Base-by-base conservation (phyloP, 176 grass and related monocot species). In the Microstegium vimineum region DNA sequence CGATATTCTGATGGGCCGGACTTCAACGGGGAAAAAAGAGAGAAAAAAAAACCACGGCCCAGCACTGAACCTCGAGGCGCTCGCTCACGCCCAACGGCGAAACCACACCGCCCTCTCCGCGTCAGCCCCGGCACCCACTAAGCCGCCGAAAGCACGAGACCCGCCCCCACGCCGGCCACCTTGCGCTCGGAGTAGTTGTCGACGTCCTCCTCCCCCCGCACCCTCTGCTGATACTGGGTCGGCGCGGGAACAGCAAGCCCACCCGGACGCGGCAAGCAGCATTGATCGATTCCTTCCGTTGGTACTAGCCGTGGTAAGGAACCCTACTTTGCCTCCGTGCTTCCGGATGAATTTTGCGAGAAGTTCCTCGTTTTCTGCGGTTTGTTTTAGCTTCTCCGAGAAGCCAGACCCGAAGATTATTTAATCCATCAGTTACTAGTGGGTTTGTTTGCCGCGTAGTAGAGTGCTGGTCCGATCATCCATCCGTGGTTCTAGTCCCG, bases 1-100 rank as follows among this genome's bases (percentile, higher is more conserved):
- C 2, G 35, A 25, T 23, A 69, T 70, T 41, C 23, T 31, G 49
- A 60, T 46, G 36, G 25, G 61, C 61, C 28, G 9, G 38, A n/a
- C 61, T 66, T 12, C 25, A 14, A 5, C 9, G 23, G 17, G 0
- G 6, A 11, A 20, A n/a, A n/a, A n/a, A n/a, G n/a, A n/a, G n/a
- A n/a, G n/a, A n/a, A n/a, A 43, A 45, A 47, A 3, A 0, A 66
- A 31, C 18, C 25, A 17, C 60, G 28, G 62, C 17, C 62, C 76
- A 37, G 3, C 69, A 30, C 38, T 7, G 9, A 9, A 32, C 30
- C 72, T 77, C 75, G 37, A 41, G 60, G 11, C 75, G 63, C 60
- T 62, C 75, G 26, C 75, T 22, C 9, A 28, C 15, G 73, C 31
- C 51, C 73, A 76, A 76, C 73, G 49, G 73, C 73, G 57, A 62